phyloP scores from a whole-genome alignment of 805 yeast species.

The Candida broadrunensis region DNA sequence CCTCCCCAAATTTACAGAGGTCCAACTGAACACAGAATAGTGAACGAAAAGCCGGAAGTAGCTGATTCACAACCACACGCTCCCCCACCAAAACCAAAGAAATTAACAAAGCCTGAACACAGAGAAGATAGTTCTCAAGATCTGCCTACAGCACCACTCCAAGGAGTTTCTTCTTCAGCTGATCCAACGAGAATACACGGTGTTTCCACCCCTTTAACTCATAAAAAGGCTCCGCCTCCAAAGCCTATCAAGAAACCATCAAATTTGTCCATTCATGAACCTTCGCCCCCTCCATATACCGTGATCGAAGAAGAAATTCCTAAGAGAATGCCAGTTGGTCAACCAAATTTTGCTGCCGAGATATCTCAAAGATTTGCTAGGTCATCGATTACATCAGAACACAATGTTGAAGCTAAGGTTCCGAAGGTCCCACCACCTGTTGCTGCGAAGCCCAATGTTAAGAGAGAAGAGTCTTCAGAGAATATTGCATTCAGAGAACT shows the following conservation, averaged over 20 bases:
- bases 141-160: slow-evolving; percentile 1
- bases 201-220: no score
- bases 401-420: background rate
- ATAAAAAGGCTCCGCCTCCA: slow-evolving; percentile 42
- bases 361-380: background rate
- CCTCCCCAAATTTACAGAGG: slow-evolving; percentile 12
- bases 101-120: background rate
- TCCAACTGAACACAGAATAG: background rate
- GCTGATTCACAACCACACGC: background rate
- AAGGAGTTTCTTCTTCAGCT: no score
- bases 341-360: background rate
- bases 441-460: no score
- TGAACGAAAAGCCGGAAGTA: background rate
- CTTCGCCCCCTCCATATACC: slow-evolving; percentile 15
- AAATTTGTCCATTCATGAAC: slow-evolving; percentile 3
- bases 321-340: background rate
- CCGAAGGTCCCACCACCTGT: background rate
- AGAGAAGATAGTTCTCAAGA: slow-evolving; percentile 1
- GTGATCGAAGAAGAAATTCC: slow-evolving; percentile 1
- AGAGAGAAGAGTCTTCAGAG: background rate
- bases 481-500: background rate
- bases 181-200: no score
- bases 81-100: slow-evolving; percentile 8
- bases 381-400: background rate
- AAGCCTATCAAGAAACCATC: slow-evolving; percentile 36